Evolutionary conservation across 768 basidiomycete species (phyloP).

Genomic region (Tylopilus plumbeoviolaceoides): DNA sequence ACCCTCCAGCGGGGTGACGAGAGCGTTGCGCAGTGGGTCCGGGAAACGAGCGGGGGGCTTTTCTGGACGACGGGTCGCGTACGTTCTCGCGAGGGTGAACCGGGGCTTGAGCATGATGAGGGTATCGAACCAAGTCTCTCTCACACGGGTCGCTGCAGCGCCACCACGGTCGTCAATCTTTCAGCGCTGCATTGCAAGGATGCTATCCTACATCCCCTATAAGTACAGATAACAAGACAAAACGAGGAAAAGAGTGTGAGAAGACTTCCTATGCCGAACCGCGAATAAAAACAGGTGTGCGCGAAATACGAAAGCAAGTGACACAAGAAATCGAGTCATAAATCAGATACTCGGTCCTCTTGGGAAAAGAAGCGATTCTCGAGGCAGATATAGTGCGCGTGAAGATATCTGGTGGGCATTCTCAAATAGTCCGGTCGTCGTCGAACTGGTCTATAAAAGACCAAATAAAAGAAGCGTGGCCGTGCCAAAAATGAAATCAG

Average conservation of each 20-base stretch:
- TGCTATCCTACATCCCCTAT: conserved; percentile 25
- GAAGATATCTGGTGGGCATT: conserved; percentile 7
- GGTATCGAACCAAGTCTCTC: background rate
- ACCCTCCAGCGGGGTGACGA: conserved; percentile 46
- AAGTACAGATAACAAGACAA: conserved; percentile 29
- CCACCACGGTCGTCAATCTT: too few relatives aligned
- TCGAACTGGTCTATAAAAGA: conserved; percentile 9
- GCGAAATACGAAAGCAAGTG: conserved; percentile 22
- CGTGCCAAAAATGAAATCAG: background rate
- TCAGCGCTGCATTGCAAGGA: conserved; percentile 8
- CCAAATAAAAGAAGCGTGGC: background rate
- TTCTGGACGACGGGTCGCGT: conserved; percentile 39
- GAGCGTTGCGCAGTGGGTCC: conserved; percentile 53
- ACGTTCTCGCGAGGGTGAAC: conserved; percentile 28
- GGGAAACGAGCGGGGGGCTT: conserved; percentile 50
- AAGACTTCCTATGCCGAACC: conserved; percentile 6
- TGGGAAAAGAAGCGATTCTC: conserved; percentile 2
- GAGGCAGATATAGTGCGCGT: background rate
- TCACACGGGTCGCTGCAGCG: too few relatives aligned
- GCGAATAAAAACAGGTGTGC: conserved; percentile 7
- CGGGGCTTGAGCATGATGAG: conserved; percentile 22
- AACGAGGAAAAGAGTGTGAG: conserved; percentile 2
- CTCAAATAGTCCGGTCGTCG: conserved; percentile 13
- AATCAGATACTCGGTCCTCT: conserved; percentile 29
- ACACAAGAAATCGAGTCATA: conserved; percentile 27